Base-by-base conservation (phyloP, 148 eudicot genomes). In the Camellia granthamiana region DNA sequence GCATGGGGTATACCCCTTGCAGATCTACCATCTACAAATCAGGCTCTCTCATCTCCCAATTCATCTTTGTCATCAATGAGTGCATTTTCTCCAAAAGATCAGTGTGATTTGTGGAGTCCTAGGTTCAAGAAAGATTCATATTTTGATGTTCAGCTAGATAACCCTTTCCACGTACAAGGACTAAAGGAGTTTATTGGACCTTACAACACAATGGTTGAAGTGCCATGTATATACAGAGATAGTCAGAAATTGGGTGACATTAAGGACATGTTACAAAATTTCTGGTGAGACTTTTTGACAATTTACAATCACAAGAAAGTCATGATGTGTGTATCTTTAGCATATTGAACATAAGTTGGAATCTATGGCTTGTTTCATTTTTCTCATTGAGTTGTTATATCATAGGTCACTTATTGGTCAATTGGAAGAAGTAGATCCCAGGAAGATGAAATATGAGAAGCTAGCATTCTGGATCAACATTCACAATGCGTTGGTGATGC, bases 131-230 rank as follows among this genome's bases (percentile, higher is more conserved):
- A 91, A 74, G 91, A 91, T 86, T 92, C 97, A 66, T 92, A 92
- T 70, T 88, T 89, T 78, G 94, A 93, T 82, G 80, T 85, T 59
- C 87, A 88, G 63, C 82, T 93, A 69, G 99, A 93, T 86, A 95
- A 95, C 65, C 94, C 38, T 30, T 30, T 30, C 38, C 38, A 30
- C 38, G 38, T 30, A 1, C 1, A 30, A 30, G 38, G 38, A 47
- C 90, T 95, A 13, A 93, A 95, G 82, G 97, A 95, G 80, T 95
- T 93, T 72, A 95, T 97, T 74, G 97, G 98, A 46, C 98, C 98
- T 38, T 95, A 93, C 82, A 90, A 97, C 88, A 86, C 93, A 41
- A 90, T 95, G 98, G 87, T 95, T 65, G 97, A 95, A 87, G 88
- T 95, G 44, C 84, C 90, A 38, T 87, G 90, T 84, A 84, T 95